phyloP scores from a whole-genome alignment of 2,329 filamentous ascomycete genomes.

The Ophiocordyceps unilateralis region DNA sequence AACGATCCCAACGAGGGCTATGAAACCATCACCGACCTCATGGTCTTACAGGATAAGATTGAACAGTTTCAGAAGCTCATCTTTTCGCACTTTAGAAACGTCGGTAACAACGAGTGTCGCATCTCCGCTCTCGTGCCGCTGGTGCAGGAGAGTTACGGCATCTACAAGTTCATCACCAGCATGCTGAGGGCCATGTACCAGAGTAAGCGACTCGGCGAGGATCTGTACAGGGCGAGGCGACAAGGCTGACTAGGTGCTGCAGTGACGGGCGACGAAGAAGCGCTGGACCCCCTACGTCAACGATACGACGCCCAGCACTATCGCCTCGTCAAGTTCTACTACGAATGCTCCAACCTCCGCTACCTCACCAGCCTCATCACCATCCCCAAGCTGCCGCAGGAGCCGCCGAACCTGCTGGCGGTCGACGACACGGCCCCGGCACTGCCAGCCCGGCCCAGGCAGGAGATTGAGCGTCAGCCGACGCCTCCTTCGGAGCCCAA shows the following conservation, averaged over 20 bases:
- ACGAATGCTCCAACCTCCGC: slow-evolving; percentile 93
- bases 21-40: slow-evolving; percentile 91
- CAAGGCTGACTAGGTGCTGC: slow-evolving; percentile 3
- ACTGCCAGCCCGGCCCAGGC: slow-evolving; percentile 65
- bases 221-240: neutral
- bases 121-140: slow-evolving; percentile 87
- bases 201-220: slow-evolving; percentile 32
- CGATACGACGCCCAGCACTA: slow-evolving; percentile 95
- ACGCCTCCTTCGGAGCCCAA: slow-evolving; percentile 52
- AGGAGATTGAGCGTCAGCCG: slow-evolving; percentile 50
- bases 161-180: slow-evolving; percentile 99
- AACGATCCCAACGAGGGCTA: slow-evolving; percentile 97
- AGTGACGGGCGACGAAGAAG: slow-evolving; percentile 88
- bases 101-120: slow-evolving; percentile 87
- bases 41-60: slow-evolving; percentile 95
- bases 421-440: slow-evolving; percentile 75
- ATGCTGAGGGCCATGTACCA: slow-evolving; percentile 98
- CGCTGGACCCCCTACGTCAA: slow-evolving; percentile 69
- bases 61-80: slow-evolving; percentile 97
- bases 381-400: slow-evolving; percentile 86
- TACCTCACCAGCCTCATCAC: slow-evolving; percentile 94
- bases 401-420: slow-evolving; percentile 73
- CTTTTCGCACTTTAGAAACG: slow-evolving; percentile 86
- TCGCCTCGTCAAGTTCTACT: slow-evolving; percentile 93
- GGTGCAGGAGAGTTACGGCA: slow-evolving; percentile 95